Evolutionary conservation across 2,329 filamentous ascomycete species (phyloP).

Genomic region (Penicillium expansum): DNA sequence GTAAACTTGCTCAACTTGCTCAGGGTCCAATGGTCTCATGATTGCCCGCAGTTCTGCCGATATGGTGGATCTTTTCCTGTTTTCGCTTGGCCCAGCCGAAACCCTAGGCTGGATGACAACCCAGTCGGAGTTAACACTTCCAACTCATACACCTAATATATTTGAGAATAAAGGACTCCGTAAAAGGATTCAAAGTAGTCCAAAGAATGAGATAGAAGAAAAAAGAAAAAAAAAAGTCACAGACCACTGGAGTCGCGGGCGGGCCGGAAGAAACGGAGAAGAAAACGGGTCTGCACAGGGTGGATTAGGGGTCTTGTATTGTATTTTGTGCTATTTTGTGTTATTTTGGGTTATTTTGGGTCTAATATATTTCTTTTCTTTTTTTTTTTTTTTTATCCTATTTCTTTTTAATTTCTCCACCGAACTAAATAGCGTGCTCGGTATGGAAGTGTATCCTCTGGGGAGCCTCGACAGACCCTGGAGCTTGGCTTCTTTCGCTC

Average conservation of each 20-base stretch:
- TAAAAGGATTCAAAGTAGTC: too few species aligned
- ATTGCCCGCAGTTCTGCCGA: slow-evolving; percentile 24
- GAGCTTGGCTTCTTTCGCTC: slow-evolving; percentile 24
- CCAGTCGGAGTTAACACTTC: slow-evolving; percentile 5
- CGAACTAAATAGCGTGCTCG: slow-evolving; percentile 15
- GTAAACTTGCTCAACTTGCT: not conserved
- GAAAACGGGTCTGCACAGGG: slow-evolving; percentile 26
- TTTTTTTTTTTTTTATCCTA: not conserved
- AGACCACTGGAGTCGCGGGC: slow-evolving; percentile 16
- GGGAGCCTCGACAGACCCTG: slow-evolving; percentile 23
- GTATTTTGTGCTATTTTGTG: not conserved
- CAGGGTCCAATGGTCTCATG: slow-evolving; percentile 9
- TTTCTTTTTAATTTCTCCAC: slow-evolving; percentile 9
- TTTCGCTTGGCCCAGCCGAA: slow-evolving; percentile 23
- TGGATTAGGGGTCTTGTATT: slow-evolving; percentile 21
- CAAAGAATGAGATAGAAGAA: not conserved
- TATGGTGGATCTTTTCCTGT: slow-evolving; percentile 7
- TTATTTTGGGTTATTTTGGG: too few species aligned
- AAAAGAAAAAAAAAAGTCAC: not conserved
- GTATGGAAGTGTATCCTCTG: slow-evolving; percentile 17
- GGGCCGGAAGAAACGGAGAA: slow-evolving; percentile 26
- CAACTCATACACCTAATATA: not conserved
- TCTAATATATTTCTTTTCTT: not conserved
- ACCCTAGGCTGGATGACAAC: slow-evolving; percentile 24
- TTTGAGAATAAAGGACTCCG: too few species aligned